Evolutionary conservation across 2,329 filamentous ascomycete genomes (phyloP), one percentile per base, ranked within the genome.

Genomic region (Grosmannia huntii): DNA sequence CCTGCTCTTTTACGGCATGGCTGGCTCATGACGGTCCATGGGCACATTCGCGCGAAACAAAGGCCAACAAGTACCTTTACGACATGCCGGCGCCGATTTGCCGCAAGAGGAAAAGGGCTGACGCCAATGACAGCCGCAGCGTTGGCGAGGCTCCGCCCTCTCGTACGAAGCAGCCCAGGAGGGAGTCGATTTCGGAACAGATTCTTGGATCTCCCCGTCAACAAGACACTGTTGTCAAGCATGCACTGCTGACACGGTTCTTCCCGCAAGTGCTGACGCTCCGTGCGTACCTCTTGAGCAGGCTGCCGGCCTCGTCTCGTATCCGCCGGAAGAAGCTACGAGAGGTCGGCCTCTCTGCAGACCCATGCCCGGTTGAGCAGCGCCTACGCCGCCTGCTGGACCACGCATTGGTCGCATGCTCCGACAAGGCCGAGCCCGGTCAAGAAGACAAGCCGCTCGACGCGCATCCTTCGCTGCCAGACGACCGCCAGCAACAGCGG

Each of bases 211-310:
- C 41, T n/a, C 41, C 19, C 41, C 41, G 7, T 44, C 41, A 44
- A n/a, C 10, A 12, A 12, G 51, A 6, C 14, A 52, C 53, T 4
- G 53, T 53, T 27, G 57, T 72, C 65, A 64, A 68, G 50, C 84
- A 89, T 67, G 81, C 82, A 57, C 78, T 94, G 38, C 75, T 95
- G 59, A 76, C 76, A 52, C 78, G 80, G 61, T 87, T 85, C 71
- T 95, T 90, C 70, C 71, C 77, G 9, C 71, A 77, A 53, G 78
- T 90, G 14, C 69, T 82, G 58, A 84, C 84, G 0, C 73, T 96
- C 59, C 83, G 89, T 65, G 76, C 86, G 59, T 88, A 89, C 72
- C 73, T 91, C 46, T 73, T 91, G 53, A 74, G 75, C 23, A 80
- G 76, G 60, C 77, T 95, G 12, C 86, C 88, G 0, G 63, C 69